These are phyloP conservation scores for Globisporangium polare DNA, from an alignment of 352 stramenopile genomes.

Conservation along the genomic window DNA sequence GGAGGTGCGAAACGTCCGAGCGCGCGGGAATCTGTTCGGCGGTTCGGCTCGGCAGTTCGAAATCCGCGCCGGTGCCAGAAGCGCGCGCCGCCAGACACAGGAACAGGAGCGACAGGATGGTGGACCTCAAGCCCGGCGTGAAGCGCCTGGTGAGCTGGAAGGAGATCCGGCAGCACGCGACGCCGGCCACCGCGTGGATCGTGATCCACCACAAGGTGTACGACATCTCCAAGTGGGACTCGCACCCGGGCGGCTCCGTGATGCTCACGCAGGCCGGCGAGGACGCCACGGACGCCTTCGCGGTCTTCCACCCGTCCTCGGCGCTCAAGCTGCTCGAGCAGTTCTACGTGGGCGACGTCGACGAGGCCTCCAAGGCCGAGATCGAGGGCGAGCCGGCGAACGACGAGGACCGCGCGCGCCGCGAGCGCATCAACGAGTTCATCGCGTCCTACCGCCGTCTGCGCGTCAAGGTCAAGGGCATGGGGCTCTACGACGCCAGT, in stretches of 20 bases:
- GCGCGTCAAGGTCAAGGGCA: slow-evolving; percentile 90
- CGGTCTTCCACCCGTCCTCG: slow-evolving; percentile 94
- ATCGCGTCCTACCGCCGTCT: slow-evolving; percentile 96
- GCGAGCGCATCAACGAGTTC: slow-evolving; percentile 88
- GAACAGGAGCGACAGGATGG: slow-evolving; percentile 28
- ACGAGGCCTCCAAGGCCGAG: slow-evolving; percentile 53
- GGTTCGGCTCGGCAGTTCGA: too few species aligned
- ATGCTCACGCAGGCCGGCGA: slow-evolving; percentile 98
- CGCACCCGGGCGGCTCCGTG: slow-evolving; percentile 87
- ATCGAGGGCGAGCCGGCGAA: slow-evolving; percentile 24
- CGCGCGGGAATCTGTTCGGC: too few species aligned
- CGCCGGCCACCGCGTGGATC: slow-evolving; percentile 78
- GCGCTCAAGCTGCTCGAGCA: slow-evolving; percentile 94
- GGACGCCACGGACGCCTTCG: slow-evolving; percentile 98
- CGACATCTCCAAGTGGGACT: slow-evolving; percentile 85
- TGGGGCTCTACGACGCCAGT: slow-evolving; percentile 94
- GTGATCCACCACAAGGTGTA: slow-evolving; percentile 92
- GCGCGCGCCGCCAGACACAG: neutral
- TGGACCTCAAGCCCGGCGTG: slow-evolving; percentile 52
- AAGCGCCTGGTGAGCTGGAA: slow-evolving; percentile 71
- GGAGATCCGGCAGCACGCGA: slow-evolving; percentile 76
- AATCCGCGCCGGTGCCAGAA: slow-evolving; percentile 2
- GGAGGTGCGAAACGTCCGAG: too few species aligned
- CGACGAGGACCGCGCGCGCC: slow-evolving; percentile 39
- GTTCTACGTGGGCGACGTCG: slow-evolving; percentile 97